Evolutionary conservation across 2,329 filamentous ascomycete species (phyloP).

Genomic region (Xylariaceae sp.): DNA sequence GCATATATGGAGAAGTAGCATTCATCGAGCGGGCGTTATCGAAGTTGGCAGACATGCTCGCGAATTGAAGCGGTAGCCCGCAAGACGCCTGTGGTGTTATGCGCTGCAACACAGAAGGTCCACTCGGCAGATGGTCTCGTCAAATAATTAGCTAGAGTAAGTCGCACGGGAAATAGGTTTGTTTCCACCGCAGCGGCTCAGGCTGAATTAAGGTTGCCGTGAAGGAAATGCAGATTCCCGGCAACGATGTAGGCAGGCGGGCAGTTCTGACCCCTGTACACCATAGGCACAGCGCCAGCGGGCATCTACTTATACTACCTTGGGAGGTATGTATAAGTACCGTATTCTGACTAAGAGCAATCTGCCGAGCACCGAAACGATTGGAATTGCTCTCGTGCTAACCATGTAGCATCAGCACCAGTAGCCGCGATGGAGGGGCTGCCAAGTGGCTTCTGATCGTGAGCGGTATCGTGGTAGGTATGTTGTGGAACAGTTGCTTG

Average conservation of each 20-base stretch:
- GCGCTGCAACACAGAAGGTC: slow-evolving; percentile 5
- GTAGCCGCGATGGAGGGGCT: slow-evolving; percentile 1
- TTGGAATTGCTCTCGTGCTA: slow-evolving; percentile 6
- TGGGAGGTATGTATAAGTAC: too few species aligned
- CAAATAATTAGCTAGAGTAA: not conserved
- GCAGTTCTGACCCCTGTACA: slow-evolving; percentile 5
- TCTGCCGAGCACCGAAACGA: slow-evolving; percentile 7
- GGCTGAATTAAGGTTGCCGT: slow-evolving; percentile 21
- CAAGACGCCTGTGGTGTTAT: slow-evolving; percentile 3
- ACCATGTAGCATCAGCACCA: not conserved
- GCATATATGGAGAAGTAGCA: slow-evolving; percentile 23
- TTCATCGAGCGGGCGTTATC: slow-evolving; percentile 10
- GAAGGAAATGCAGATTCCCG: slow-evolving; percentile 13
- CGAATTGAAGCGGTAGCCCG: slow-evolving; percentile 5
- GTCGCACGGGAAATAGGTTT: slow-evolving; percentile 3
- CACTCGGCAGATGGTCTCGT: slow-evolving; percentile 3
- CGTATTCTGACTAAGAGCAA: slow-evolving; percentile 17
- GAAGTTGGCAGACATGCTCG: slow-evolving; percentile 21
- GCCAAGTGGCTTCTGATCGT: not conserved
- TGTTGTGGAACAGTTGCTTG: not conserved
- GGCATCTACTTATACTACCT: not conserved
- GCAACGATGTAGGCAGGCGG: slow-evolving; percentile 15
- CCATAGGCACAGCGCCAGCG: slow-evolving; percentile 4
- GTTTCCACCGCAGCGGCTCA: slow-evolving; percentile 16
- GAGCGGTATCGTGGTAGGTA: slow-evolving; percentile 5